Evolutionary conservation across 768 basidiomycete species (phyloP), one percentile per base, ranked within the genome.

Genomic region (Trametes villosa): DNA sequence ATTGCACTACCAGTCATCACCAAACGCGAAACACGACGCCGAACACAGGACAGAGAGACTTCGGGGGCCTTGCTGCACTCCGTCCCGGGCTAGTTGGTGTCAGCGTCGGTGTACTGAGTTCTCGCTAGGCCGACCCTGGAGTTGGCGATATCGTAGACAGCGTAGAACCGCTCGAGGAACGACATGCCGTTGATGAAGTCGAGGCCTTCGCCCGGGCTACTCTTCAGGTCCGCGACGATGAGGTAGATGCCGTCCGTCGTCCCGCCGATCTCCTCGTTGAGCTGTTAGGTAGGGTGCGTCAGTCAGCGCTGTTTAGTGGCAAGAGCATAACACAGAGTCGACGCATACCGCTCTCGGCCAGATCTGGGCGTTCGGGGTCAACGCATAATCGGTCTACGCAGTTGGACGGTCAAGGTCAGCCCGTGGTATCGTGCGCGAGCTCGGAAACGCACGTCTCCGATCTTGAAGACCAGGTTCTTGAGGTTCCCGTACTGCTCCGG

Each of bases 341-440:
- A n/a, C n/a, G 67, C 63, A 29, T 18, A 67, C 66, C 8, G 75
- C 47, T 9, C 75, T 72, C 5, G 76, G 78, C 76, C 77, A 78
- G n/a, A 75, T 71, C 59, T 80, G 77, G 6, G 72, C 79, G 59
- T 83, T 78, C 33, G 79, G 75, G 0, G 76, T 81, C 47, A 83
- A 65, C 36, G 71, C 64, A 58, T 76, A 82, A 3, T 68, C 56
- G 38, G 30, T 48, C 26, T 46, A 24, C 9, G n/a, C 20, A 18
- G 6, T 6, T 24, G 22, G 13, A 4, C 11, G 22, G 13, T 22
- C 20, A 11, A 26, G 20, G 22, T 22, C 20, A 11, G 9, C 12
- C 44, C 17, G 47, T 15, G 46, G 38, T 20, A 17, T 26, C 8
- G 12, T n/a, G 13, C 6, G 20, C 20, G n/a, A 40, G 4, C 22